Base-by-base conservation (phyloP, 2,329 filamentous ascomycete genomes). In the Biscogniauxia mediterranea region DNA sequence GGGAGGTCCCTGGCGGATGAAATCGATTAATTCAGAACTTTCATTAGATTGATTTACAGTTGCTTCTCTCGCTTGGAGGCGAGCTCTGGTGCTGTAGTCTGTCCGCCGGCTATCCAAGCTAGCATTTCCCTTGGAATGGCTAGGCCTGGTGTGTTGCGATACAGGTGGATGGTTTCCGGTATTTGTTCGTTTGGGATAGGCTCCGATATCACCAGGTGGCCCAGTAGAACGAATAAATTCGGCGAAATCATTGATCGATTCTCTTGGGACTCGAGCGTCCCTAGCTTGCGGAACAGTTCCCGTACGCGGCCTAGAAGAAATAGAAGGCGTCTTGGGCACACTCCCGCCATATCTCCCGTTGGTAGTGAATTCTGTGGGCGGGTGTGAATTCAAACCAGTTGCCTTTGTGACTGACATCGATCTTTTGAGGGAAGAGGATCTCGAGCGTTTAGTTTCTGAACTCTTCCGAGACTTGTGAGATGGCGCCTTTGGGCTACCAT, bases 21-120 rank as follows among this genome's bases (percentile, higher is more conserved):
- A 98, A 73, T 98, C 93, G 66, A 97, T 97, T 61, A 99, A 79
- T 63, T 97, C 95, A 13, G 91, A 90, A 60, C 89, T 96, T 66
- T 89, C 88, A 56, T 86, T 86, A 56, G 81, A 82, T 60, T 79
- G 79, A 55, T 87, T 83, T 17, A 87, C 83, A 51, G 83, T 81
- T 46, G 91, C 86, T 63, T 92, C 88, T 55, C 92, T 89, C 61
- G 94, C 88, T 74, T 90, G 84, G 54, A 90, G 82, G 61, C 85
- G 85, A 54, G 78, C 79, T 60, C 83, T 79, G 63, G 74, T 81
- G 58, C 76, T 77, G 19, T 75, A 71, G 5, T 77, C 74, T 9
- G 71, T 69, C 23, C 77, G 77, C 55, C 77, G 76, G 46, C 74
- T 73, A 52, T 79, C 79, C 25, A 77, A 68, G 64, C 75, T 78